Evolutionary conservation across 2,329 filamentous ascomycete genomes (phyloP), one percentile per base, ranked within the genome.

Genomic region (Aspergillus fischeri): DNA sequence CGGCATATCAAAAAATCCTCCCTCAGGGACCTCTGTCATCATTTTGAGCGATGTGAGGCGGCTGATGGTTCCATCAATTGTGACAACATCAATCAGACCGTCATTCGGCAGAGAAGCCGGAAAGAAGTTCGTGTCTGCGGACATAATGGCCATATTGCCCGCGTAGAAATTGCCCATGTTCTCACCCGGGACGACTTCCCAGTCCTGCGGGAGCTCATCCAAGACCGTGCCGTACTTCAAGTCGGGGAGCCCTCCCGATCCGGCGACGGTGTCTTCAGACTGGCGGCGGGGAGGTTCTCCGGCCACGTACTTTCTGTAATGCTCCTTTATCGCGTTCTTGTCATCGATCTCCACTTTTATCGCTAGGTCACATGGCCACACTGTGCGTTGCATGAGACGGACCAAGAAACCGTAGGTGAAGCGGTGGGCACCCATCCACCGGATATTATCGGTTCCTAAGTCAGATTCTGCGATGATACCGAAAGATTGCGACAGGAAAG

Each of bases 81-180:
- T 89, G 57, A 97, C 81, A 10, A 97, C 79, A 71, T 99, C 94
- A 77, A 96, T 85, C 60, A 88, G 82, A 10, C 93, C 94, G 68
- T 99, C 94, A 48, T 86, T 86, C 14, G 92, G 89, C 8, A 93
- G 81, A 0, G 93, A 84, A 1, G 90, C 88, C 2, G 27, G 91
- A 81, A 80, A 99, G 78, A 97, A 96, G 68, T 92, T 91, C 57
- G 87, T 83, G 62, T 93, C 88, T 11, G 91, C 83, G 0, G 92
- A 87, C 91, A 99, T 93, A 74, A 89, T 95, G 25, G 89, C 86
- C 88, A 97, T 95, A 72, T 97, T 99, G 60, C 94, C 94, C 32
- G 88, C 90, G 75, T 95, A 97, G 72, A 99, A 96, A 68, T 91
- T 97, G 49, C 92, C 92, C 55, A 99, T 79, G 29, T 88, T 90